These are phyloP conservation scores for Iberis pinnata DNA, from an alignment of 345 rosid species.

Conservation along the genomic window DNA sequence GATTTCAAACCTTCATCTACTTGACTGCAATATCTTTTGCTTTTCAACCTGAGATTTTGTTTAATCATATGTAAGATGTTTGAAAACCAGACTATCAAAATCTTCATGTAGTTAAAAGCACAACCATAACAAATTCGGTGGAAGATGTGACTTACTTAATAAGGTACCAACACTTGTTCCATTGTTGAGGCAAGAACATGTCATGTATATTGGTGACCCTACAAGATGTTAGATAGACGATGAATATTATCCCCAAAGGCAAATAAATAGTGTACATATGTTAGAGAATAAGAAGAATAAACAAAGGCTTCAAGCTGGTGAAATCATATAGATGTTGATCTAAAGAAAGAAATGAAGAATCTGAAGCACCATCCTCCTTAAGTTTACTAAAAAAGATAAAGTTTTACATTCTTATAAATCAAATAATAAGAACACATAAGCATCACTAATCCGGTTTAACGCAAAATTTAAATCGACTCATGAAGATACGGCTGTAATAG, in stretches of 20 bases:
- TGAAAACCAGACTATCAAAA: too few species aligned
- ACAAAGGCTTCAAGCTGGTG: slow-evolving; percentile 61
- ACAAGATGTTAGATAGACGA: slow-evolving; percentile 32
- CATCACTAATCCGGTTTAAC: slow-evolving; percentile 56
- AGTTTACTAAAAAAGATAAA: slow-evolving; percentile 35
- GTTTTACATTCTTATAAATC: slow-evolving; percentile 55
- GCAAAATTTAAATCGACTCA: too few species aligned
- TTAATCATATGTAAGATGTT: too few species aligned
- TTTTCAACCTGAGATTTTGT: slow-evolving; percentile 64
- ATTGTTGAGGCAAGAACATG: too few species aligned
- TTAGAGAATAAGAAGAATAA: slow-evolving; percentile 19
- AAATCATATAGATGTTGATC: slow-evolving; percentile 71
- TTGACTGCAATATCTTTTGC: slow-evolving; percentile 68
- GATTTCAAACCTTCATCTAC: slow-evolving; percentile 40
- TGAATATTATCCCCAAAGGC: neutral
- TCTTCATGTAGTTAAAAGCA: too few species aligned
- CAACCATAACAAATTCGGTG: too few species aligned
- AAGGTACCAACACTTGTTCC: too few species aligned
- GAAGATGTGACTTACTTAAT: too few species aligned
- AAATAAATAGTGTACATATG: slow-evolving; percentile 10
- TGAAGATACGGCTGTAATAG: slow-evolving; percentile 83
- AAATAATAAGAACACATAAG: slow-evolving; percentile 67
- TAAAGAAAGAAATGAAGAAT: slow-evolving; percentile 48
- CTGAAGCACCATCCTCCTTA: slow-evolving; percentile 42
- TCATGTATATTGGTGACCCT: slow-evolving; percentile 56